These are phyloP conservation scores for Vitis rupestris DNA, from an alignment of 164 flowering plant genomes.

Conservation along the genomic window DNA sequence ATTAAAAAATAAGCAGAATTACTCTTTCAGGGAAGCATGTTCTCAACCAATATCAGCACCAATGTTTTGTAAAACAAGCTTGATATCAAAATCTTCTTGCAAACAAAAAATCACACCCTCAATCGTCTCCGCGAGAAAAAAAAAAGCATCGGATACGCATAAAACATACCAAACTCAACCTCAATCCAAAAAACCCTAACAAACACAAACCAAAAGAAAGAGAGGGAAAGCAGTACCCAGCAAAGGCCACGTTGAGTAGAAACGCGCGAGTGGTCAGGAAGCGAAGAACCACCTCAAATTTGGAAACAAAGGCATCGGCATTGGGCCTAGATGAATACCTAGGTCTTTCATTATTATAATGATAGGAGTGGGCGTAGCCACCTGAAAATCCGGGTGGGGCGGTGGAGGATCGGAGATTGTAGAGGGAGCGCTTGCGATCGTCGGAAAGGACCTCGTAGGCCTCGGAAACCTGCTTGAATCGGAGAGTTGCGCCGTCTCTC, in stretches of 20 bases:
- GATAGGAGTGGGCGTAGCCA: conserved; percentile 7
- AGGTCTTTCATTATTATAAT: not conserved
- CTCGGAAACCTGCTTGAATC: conserved; percentile 77
- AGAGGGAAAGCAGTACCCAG: conserved; percentile 38
- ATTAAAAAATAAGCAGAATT: no score
- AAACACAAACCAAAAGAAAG: not conserved
- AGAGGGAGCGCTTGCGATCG: conserved; percentile 68
- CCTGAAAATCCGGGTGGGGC: conserved; percentile 10
- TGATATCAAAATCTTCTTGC: no score
- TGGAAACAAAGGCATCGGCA: conserved; percentile 11
- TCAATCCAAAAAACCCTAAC: not conserved
- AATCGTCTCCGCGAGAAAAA: no score
- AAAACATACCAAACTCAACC: no score
- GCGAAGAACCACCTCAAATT: conserved; percentile 33
- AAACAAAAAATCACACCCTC: no score
- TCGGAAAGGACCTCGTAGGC: conserved; percentile 79
- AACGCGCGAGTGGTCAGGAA: conserved; percentile 49
- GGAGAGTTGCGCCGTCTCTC: conserved; percentile 42
- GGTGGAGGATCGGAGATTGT: conserved; percentile 27
- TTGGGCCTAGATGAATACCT: not conserved
- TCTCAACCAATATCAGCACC: no score
- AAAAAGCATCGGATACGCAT: no score
- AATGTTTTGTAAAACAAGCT: no score
- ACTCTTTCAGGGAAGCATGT: no score
- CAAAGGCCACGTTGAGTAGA: conserved; percentile 63